Evolutionary conservation across 495 filamentous ascomycete species (phyloP), one percentile per base, ranked within the genome.

Genomic region (Xylaria castorea): DNA sequence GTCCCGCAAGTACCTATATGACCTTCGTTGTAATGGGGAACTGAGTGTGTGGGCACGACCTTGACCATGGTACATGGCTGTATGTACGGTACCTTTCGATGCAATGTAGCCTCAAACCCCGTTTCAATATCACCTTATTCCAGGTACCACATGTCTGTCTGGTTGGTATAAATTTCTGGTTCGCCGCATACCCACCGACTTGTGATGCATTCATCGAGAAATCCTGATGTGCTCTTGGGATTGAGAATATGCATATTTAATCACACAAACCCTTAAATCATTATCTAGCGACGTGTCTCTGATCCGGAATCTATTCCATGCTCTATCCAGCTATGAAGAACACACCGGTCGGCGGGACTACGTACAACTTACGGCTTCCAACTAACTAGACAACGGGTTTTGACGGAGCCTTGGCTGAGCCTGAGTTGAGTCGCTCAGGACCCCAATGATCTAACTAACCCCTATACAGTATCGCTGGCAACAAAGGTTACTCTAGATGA

Each of bases 1-100:
- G 66, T 68, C 66, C 66, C 66, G 66, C 66, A 68, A 14, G 66
- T 68, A 68, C 66, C 66, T 68, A 68, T 58, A 68, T 25, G 44
- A 68, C 50, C 51, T 58, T 25, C 34, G 34, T 38, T 51, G 63
- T 66, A 66, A 68, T 68, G 44, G 44, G 51, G 34, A 16, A 30
- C 51, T 55, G 51, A 55, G 51, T 55, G 51, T 55, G 51, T 27
- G 25, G 51, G 25, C 51, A 55, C 51, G 12, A 60, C 57, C 25
- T 58, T 18, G 27, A 36, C 14, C 57, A 18, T 18, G 32, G 57
- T 55, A 67, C 48, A 55, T 68, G 53, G 12, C 32, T 55, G 48
- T 55, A 50, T 44, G 63, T 50, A 22, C 64, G 32, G 32, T 36
- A 22, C 30, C 57, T 60, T 27, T 51, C 16, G 64, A 66, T 66